Conservation (phyloP, 345 rosid genomes). For the Turnera subulata region DNA sequence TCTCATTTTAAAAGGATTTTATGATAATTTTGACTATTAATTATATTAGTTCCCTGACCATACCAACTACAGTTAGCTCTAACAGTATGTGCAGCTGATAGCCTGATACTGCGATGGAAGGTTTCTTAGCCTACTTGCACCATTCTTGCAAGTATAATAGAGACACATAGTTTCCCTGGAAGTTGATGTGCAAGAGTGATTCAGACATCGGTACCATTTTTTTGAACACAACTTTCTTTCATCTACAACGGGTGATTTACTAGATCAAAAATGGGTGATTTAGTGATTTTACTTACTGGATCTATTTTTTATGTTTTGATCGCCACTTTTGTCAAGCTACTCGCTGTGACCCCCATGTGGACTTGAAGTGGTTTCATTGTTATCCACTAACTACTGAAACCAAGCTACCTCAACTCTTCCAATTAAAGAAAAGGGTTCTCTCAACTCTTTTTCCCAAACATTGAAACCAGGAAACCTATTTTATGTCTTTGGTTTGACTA, state of each 20-base stretch:
- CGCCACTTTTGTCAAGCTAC: not conserved
- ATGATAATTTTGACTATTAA: not conserved
- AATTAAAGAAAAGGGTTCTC: not conserved
- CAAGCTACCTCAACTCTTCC: not conserved
- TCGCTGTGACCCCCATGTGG: slow-evolving; percentile 17
- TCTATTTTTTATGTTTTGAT: not conserved
- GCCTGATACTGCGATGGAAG: no score
- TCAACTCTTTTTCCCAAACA: slow-evolving; percentile 1
- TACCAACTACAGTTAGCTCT: not conserved
- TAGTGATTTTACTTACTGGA: not conserved
- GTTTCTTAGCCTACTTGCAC: no score
- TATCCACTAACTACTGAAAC: slow-evolving; percentile 6
- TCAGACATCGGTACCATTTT: no score
- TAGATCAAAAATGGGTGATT: not conserved
- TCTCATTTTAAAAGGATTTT: not conserved
- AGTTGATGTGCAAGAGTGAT: no score
- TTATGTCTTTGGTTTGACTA: slow-evolving; percentile 11
- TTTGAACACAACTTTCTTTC: no score
- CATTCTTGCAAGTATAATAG: no score
- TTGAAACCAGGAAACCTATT: not conserved
- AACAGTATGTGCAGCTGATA: no score
- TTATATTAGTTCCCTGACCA: not conserved
- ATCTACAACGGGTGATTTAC: no score
- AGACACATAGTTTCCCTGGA: no score
- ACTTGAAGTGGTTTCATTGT: slow-evolving; percentile 17